Evolutionary conservation across 495 filamentous ascomycete genomes (phyloP).

Genomic region (Aspergillus wentii): DNA sequence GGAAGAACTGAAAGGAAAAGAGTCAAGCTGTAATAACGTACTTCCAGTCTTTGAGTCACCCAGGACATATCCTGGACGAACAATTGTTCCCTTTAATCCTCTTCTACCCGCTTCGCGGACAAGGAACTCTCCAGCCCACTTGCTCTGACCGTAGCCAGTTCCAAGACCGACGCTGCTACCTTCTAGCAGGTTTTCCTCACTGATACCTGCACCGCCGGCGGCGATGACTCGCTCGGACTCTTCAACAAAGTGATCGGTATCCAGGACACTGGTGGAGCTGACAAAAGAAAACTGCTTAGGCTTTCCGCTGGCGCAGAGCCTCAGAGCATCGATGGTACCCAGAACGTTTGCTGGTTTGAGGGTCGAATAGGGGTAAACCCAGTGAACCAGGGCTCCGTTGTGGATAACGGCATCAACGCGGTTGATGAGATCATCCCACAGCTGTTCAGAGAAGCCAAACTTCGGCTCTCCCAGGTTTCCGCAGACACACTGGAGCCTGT

Average conservation of each 20-base stretch:
- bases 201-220: conserved; percentile 48
- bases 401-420: conserved; percentile 79
- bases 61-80: conserved; percentile 83
- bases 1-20: no score
- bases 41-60: conserved; percentile 68
- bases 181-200: conserved; percentile 61
- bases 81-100: conserved; percentile 69
- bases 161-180: conserved; percentile 61
- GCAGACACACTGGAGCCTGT: conserved; percentile 56
- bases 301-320: conserved; percentile 69
- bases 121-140: conserved; percentile 80
- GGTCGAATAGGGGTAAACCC: conserved; percentile 75
- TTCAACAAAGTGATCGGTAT: conserved; percentile 72
- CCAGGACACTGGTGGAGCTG: conserved; percentile 79
- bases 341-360: conserved; percentile 77
- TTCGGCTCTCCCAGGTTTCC: conserved; percentile 69
- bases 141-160: conserved; percentile 89
- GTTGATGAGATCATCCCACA: conserved; percentile 59
- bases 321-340: conserved; percentile 71
- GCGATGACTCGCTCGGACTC: conserved; percentile 58
- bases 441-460: conserved; percentile 60
- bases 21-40: no score
- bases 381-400: conserved; percentile 86
- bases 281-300: conserved; percentile 81
- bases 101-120: conserved; percentile 73